Evolutionary conservation across 2,329 filamentous ascomycete species (phyloP), one percentile per base, ranked within the genome.

Genomic region (Fusarium caatingaense): DNA sequence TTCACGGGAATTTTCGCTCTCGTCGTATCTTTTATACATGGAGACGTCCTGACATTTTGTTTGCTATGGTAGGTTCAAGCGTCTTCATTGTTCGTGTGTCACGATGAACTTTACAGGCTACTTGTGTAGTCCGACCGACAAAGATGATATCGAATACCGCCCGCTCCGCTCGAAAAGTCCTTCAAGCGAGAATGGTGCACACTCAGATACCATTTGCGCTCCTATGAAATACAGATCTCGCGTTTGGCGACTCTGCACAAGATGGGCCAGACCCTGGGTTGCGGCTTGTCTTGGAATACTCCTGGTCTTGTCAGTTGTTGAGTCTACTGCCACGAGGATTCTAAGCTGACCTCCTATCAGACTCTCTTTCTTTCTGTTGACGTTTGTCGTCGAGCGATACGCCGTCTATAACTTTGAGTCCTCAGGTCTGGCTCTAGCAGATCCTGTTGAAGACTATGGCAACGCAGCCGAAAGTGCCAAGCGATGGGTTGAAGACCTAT

Each of bases 401-500:
- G 62, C 56, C 20, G 50, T 71, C 18, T 62, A 73, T 16, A 51
- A 56, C 25, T 68, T 61, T n/a, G 55, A 73, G 21, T 28, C 62
- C 9, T 70, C 71, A 16, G 64, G 62, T 8, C 30, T 63, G 11
- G 56, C 51, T 10, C 34, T 68, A 8, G 60, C 60, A 12, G 66
- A 74, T 12, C 63, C 66, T 5, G 58, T 70, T 18, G 56, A 68
- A 18, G 25, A 56, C 10, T 56, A 60, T 13, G 45, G 59, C 1
- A 57, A 74, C 21, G 18, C 56, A 34, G 40, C 42, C 18, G 59
- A 74, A 3, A 64, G 56, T 32, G 72, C 59, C 21, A 49, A 53
- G 18, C 45, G 63, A 55, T 74, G 72, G 72, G 67, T 64, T 11
- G 27, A 69, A 11, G 51, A 56, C 16, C 8, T 74, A 10, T 72